Base-by-base conservation (phyloP, 257 asterid species). In the Gentiana straminea region DNA sequence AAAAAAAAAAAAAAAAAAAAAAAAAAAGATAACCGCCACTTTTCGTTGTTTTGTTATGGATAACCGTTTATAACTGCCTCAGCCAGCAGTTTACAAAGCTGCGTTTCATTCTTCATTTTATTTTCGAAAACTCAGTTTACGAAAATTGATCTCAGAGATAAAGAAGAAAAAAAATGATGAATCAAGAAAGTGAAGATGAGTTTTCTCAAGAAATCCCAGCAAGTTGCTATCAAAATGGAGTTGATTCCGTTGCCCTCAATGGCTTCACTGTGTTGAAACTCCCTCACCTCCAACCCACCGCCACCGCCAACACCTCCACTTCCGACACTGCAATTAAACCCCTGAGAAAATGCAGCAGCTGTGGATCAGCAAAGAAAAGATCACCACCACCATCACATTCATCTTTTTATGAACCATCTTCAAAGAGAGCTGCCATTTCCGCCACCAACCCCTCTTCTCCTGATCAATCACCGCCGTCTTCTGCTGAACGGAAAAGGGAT, bases 311-410 rank as follows among this genome's bases (percentile, higher is more conserved):
- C 54, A 34, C 49, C n/a, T 9, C 58, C 13, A 10, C 64, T 1
- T 33, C n/a, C 10, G 52, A 60, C 7, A 52, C 32, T 35, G 51
- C 33, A 65, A 34, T 6, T 2, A 33, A 46, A 49, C 55, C 32
- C 4, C n/a, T 52, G 7, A 49, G 24, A 11, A 44, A 49, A 13
- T 60, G 61, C 62, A 33, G 55, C 51, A 5, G 50, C n/a, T 44
- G 67, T 3, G 66, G 46, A 49, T 48, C 69, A 49, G 9, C 58
- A 33, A 78, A 78, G 35, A 62, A 72, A 34, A 67, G 58, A 33
- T 35, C 63, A 36, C 58, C 71, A 36, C 58, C 71, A 1, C 55
- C 68, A 3, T 62, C 68, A 2, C 43, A 10, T 3, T 13, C 32
- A 10, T 54, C 51, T 56, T 49, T 56, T 49, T 66, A 72, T 37